Evolutionary conservation across 1,284 basidiomycete genomes (phyloP).

Genomic region (Rhodotorula sp.): DNA sequence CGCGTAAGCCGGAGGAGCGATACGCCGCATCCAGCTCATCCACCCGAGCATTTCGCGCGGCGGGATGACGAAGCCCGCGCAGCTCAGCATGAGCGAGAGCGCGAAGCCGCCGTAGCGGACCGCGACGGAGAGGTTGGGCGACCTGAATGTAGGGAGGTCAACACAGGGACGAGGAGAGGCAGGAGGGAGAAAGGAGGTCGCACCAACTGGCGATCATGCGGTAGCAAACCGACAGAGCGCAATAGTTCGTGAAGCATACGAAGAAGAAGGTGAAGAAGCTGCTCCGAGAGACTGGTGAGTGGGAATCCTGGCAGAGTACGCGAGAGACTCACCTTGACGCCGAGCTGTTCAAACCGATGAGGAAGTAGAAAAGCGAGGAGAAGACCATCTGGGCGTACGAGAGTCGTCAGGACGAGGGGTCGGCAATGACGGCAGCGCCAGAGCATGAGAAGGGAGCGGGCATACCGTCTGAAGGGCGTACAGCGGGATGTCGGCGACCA

Average conservation of each 20-base stretch:
- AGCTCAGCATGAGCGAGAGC: constrained; percentile 14
- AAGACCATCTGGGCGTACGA: constrained; percentile 27
- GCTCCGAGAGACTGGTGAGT: not conserved
- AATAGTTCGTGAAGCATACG: constrained; percentile 10
- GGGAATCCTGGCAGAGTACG: not conserved
- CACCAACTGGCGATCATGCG: constrained; percentile 22
- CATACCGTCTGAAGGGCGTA: constrained; percentile 49
- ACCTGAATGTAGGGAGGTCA: not conserved
- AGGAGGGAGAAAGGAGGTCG: not conserved
- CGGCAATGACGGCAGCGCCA: too few species aligned
- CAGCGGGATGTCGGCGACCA: constrained; percentile 52
- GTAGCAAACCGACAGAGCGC: constrained; percentile 7
- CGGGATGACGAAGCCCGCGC: constrained; percentile 24
- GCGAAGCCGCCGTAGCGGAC: constrained; percentile 23
- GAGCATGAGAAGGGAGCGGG: too few species aligned
- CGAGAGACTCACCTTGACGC: constrained; percentile 21
- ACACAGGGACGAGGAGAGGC: not conserved
- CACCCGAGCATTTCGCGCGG: constrained; percentile 16
- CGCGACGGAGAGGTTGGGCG: constrained; percentile 13
- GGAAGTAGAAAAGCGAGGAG: constrained; percentile 38
- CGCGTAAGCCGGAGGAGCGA: constrained; percentile 17
- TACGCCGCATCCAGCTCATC: constrained; percentile 21
- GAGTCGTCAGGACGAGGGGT: too few species aligned
- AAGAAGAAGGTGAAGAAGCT: constrained; percentile 51
- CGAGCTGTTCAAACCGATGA: constrained; percentile 41